phyloP scores from a whole-genome alignment of 1,284 basidiomycete species.

The Athelia sp. region DNA sequence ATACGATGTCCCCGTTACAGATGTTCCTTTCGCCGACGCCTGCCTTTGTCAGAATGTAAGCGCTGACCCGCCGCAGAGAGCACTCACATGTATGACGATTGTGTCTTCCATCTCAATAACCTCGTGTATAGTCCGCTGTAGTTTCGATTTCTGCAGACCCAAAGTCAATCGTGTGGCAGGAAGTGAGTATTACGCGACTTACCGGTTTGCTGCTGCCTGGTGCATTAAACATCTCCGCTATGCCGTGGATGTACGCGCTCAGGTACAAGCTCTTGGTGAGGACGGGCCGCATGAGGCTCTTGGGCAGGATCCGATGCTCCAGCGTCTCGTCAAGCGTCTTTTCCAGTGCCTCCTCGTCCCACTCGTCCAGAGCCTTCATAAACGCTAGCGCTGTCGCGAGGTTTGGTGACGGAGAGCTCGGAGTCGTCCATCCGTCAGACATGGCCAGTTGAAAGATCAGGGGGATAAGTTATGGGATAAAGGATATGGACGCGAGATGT shows the following conservation, averaged over 20 bases:
- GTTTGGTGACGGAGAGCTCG: constrained; percentile 25
- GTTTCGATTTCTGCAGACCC: too few species aligned
- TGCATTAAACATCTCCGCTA: constrained; percentile 21
- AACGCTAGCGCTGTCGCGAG: constrained; percentile 25
- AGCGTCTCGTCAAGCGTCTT: constrained; percentile 26
- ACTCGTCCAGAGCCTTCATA: constrained; percentile 23
- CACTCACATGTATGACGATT: constrained; percentile 27
- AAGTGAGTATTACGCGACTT: background rate
- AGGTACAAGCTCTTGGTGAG: constrained; percentile 29
- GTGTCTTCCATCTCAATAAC: constrained; percentile 28
- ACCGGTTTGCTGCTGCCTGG: background rate
- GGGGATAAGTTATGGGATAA: too few species aligned
- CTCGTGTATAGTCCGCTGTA: constrained; percentile 27
- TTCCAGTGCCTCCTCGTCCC: constrained; percentile 22
- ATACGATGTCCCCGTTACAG: constrained; percentile 23
- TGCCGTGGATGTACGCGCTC: constrained; percentile 21
- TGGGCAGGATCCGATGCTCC: constrained; percentile 30
- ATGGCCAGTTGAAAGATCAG: too few species aligned
- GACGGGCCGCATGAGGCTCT: constrained; percentile 27
- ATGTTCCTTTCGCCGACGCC: constrained; percentile 23
- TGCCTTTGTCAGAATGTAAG: constrained; percentile 7
- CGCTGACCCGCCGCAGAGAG: background rate
- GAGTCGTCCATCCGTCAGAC: constrained; percentile 11
- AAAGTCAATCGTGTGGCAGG: background rate
- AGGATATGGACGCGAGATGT: too few species aligned